Conservation (phyloP, 2,329 filamentous ascomycete species). For the Neonectria magnoliae region DNA sequence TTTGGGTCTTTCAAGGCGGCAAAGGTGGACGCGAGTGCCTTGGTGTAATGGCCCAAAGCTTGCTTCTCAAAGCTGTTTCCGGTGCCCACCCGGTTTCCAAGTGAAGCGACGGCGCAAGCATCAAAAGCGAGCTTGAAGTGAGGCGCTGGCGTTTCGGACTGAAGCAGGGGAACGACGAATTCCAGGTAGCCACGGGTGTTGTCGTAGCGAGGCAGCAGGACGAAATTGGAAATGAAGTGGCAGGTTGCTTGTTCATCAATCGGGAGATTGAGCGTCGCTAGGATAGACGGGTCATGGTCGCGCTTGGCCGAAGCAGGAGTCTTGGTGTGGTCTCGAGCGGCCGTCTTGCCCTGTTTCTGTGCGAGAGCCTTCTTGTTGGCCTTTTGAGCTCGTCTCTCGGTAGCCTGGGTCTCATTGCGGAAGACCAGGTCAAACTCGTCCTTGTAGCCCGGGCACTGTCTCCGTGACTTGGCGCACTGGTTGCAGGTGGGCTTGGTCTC, state of each 20-base stretch:
- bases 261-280: slow-evolving; percentile 54
- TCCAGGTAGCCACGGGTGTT: slow-evolving; percentile 66
- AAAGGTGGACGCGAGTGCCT: slow-evolving; percentile 64
- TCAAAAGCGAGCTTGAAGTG: slow-evolving; percentile 67
- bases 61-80: slow-evolving; percentile 47
- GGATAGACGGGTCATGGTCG: slow-evolving; percentile 40
- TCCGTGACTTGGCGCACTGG: slow-evolving; percentile 71
- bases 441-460: slow-evolving; percentile 73
- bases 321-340: slow-evolving; percentile 21
- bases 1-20: slow-evolving; percentile 62
- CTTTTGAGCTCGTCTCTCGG: slow-evolving; percentile 69
- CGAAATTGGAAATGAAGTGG: slow-evolving; percentile 70
- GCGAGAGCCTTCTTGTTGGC: slow-evolving; percentile 59
- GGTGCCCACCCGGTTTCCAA: slow-evolving; percentile 60
- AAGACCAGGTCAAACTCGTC: slow-evolving; percentile 79
- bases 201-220: slow-evolving; percentile 63
- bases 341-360: slow-evolving; percentile 47
- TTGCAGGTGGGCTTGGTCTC: slow-evolving; percentile 73
- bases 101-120: slow-evolving; percentile 66
- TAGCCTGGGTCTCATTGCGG: slow-evolving; percentile 76
- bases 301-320: slow-evolving; percentile 27
- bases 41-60: slow-evolving; percentile 64
- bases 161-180: slow-evolving; percentile 66
- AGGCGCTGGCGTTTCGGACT: slow-evolving; percentile 52
- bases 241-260: slow-evolving; percentile 66